Percentiles rank a stretch among this genome's conserved stretches.
Conservation (phyloP, 768 basidiomycete genomes). For the Amanita exitialis region DNA sequence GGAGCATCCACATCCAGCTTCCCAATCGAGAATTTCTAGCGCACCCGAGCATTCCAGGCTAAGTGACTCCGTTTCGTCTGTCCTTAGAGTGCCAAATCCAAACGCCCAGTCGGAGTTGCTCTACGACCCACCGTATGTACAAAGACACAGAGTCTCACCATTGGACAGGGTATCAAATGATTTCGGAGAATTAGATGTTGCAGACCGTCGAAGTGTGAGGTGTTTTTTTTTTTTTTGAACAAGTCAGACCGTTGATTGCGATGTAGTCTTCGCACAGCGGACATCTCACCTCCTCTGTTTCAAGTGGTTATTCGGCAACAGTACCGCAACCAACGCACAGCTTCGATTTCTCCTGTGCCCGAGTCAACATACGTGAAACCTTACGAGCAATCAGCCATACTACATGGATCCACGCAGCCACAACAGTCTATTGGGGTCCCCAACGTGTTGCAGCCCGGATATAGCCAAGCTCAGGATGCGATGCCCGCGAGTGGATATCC, state of each 20-base stretch:
- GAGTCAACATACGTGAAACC: slow-evolving; percentile 22
- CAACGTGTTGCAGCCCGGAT: slow-evolving; percentile 13
- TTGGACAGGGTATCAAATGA: slow-evolving; percentile 52
- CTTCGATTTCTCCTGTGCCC: slow-evolving; percentile 27
- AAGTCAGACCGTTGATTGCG: neutral
- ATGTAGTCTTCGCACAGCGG: slow-evolving; percentile 7
- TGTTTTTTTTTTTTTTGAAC: neutral
- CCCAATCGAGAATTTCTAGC: slow-evolving; percentile 4
- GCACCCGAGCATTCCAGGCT: slow-evolving; percentile 27
- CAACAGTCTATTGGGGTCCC: neutral
- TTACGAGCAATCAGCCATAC: slow-evolving; percentile 30
- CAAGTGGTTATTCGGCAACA: slow-evolving; percentile 19
- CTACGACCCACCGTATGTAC: slow-evolving; percentile 70
- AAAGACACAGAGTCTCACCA: slow-evolving; percentile 28
- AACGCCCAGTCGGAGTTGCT: slow-evolving; percentile 46
- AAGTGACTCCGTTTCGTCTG: slow-evolving; percentile 48
- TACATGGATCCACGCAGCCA: slow-evolving; percentile 19
- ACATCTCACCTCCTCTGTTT: slow-evolving; percentile 27
- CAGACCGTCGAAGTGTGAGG: slow-evolving; percentile 29
- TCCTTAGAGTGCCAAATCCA: slow-evolving; percentile 53
- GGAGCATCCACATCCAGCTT: slow-evolving; percentile 16
- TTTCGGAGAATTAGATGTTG: slow-evolving; percentile 56
- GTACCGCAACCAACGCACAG: slow-evolving; percentile 24
- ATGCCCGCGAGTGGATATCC: slow-evolving; percentile 23
- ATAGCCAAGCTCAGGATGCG: slow-evolving; percentile 23